Evolutionary conservation across 305 asterid genomes (phyloP), one percentile per base, ranked within the genome.

Genomic region (Ajuga reptans): DNA sequence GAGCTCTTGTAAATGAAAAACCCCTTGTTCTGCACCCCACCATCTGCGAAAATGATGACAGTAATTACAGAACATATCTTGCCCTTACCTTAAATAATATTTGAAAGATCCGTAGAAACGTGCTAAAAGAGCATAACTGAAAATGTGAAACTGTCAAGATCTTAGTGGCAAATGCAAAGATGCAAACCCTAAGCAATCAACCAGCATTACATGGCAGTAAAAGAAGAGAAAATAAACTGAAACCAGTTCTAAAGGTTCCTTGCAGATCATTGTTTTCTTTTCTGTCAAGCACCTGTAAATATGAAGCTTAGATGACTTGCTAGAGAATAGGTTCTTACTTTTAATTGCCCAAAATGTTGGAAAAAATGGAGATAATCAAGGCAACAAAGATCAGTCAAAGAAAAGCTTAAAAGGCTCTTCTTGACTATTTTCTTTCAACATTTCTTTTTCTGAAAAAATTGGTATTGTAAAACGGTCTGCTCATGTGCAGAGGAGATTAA

Each of bases 1-100:
- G 78, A 63, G 98, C 98, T 79, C 98, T 91, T 61, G 97, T 92
- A 81, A 92, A 92, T 50, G 97, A 87, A 83, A 77, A 92, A 5
- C 98, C 98, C 79, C 98, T 83, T 5, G 89, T 71, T 76, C 73
- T 82, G 73, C 96, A 92, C 31, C 87, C 95, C 78, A 92, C 43
- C 96, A 92, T 92, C 98, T 92, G 83, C 31, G 64, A 75, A 42
- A 80, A 68, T 51, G 49, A 66, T 53, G 72, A 50, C 42, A 72
- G 65, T 16, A 65, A 68, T 37, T 51, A 61, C 29, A 52, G 33
- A 7, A 33, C 17, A 72, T 24, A 60, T 52, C 12, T 16, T 18
- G 37, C 16, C 18, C 11, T 11, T 0, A 12, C 24, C 62, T 9
- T 12, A 15, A 51, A 29, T 15, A 4, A 42, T 4, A 24, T 15